These are phyloP conservation scores for Cytidiella melzeri DNA, from an alignment of 768 basidiomycete genomes.

Conservation along the genomic window DNA sequence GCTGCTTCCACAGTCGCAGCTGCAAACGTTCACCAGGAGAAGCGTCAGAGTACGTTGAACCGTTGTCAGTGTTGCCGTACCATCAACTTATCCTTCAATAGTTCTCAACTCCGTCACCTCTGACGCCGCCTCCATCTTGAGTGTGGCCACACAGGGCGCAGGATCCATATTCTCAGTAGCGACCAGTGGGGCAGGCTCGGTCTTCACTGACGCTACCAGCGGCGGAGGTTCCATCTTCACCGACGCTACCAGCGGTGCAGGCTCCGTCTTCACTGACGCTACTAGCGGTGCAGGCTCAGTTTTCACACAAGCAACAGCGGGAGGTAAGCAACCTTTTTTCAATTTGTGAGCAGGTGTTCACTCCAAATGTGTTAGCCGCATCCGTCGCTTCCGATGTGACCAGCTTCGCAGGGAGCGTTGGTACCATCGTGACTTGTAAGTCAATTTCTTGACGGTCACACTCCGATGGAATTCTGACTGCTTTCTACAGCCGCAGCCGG, in stretches of 20 bases:
- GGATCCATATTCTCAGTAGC: slow-evolving; percentile 25
- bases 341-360: not conserved
- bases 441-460: slow-evolving; percentile 5
- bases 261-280: slow-evolving; percentile 22
- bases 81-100: not conserved
- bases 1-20: slow-evolving; percentile 32
- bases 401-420: slow-evolving; percentile 24
- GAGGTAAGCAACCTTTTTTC: not conserved
- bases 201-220: slow-evolving; percentile 30
- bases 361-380: not conserved
- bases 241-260: slow-evolving; percentile 28
- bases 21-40: slow-evolving; percentile 29
- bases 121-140: slow-evolving; percentile 22
- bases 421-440: slow-evolving; percentile 25
- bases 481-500: slow-evolving; percentile 44
- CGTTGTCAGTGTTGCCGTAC: not conserved
- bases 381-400: not conserved
- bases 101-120: slow-evolving; percentile 35
- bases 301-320: slow-evolving; percentile 13
- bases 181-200: slow-evolving; percentile 30
- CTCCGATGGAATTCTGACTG: not conserved
- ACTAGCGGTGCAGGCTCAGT: slow-evolving; percentile 16
- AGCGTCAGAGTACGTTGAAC: slow-evolving; percentile 37
- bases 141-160: slow-evolving; percentile 12
- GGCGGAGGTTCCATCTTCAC: slow-evolving; percentile 33